Evolutionary conservation across 352 stramenopile genomes (phyloP).

Genomic region (Poterioochromonas sp.): DNA sequence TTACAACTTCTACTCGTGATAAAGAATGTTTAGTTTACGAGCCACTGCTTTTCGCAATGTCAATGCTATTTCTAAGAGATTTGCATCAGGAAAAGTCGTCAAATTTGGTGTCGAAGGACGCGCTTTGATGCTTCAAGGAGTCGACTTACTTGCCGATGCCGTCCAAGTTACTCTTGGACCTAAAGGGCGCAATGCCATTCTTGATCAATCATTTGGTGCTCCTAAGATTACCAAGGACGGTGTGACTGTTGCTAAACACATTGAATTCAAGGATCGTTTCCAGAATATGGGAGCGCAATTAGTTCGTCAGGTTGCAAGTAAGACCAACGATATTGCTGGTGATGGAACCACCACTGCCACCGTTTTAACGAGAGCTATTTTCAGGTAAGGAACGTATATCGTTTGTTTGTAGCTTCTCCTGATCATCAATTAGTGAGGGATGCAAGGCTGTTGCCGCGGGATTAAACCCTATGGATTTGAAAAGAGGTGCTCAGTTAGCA

Average conservation of each 20-base stretch:
- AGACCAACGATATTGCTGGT: conserved; percentile 98
- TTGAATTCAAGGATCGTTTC: conserved; percentile 93
- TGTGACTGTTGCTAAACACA: conserved; percentile 91
- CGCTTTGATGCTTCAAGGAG: conserved; percentile 93
- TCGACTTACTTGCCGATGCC: conserved; percentile 91
- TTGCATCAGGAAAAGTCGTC: conserved; percentile 86
- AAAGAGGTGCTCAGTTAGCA: conserved; percentile 92
- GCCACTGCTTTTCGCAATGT: too few species aligned
- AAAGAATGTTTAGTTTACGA: too few species aligned
- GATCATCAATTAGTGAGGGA: conserved; percentile 59
- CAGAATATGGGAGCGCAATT: conserved; percentile 72
- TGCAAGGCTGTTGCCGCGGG: conserved; percentile 97
- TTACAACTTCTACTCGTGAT: too few species aligned
- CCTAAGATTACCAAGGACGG: conserved; percentile 97
- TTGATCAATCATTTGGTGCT: conserved; percentile 92
- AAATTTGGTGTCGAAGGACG: conserved; percentile 95
- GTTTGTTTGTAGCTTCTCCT: conserved; percentile 5
- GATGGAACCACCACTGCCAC: conserved; percentile 99
- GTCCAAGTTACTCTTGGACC: conserved; percentile 91
- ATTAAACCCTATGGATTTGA: conserved; percentile 99
- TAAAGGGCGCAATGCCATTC: conserved; percentile 99
- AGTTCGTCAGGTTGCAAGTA: conserved; percentile 79
- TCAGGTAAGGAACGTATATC: conserved; percentile 46
- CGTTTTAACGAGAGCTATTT: conserved; percentile 96
- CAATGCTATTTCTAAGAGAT: background rate